Base-by-base conservation (phyloP, 805 yeast species). In the Candida khao-thaluensis region DNA sequence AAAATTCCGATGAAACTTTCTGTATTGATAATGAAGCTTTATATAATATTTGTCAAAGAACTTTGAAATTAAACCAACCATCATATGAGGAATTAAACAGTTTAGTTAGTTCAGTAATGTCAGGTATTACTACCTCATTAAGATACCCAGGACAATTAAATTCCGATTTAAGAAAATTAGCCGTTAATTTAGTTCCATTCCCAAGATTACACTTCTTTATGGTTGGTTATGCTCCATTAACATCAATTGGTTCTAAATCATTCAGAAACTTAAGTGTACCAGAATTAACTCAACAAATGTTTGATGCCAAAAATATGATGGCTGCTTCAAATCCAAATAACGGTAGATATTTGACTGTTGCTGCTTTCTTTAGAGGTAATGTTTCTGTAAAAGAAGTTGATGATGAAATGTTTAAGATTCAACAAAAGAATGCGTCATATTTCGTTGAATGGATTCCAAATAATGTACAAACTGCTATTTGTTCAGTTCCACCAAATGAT, bases 401-500 rank as follows among this genome's bases (percentile, higher is more conserved):
- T 64, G 96, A 89, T 61, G 95, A 87, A 65, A 86, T 88, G 89
- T 78, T 72, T 63, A 80, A 79, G 61, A 85, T 85, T 46, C 93
- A 87, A 69, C 78, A 82, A 46, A 82, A 84, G 67, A 84, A 87
- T 66, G 74, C 88, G 17, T 79, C 82, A 43, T 81, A 84, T 63
- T 89, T 89, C 56, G 96, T 89, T 38, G 95, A 88, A 64, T 89
- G 96, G 96, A 89, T 89, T 67, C 96, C 96, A 54, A 86, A 86
- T 66, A 89, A 89, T 59, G 95, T 89, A 50, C 96, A 89, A 72
- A 84, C 95, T 25, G 89, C 96, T 35, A 87, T 89, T 41, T 89
- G 96, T 68, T 80, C 90, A 16, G 93, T 87, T 44, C 85, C 96
- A 26, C 95, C 96, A 53, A 78, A 76, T 63, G 91, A 76, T 55